A percentile compares a stretch with the other conserved stretches of the same genome.
These are phyloP conservation scores for Rhizopus microsporus DNA, from an alignment of 371 early-diverging fungal species.

Conservation along the genomic window DNA sequence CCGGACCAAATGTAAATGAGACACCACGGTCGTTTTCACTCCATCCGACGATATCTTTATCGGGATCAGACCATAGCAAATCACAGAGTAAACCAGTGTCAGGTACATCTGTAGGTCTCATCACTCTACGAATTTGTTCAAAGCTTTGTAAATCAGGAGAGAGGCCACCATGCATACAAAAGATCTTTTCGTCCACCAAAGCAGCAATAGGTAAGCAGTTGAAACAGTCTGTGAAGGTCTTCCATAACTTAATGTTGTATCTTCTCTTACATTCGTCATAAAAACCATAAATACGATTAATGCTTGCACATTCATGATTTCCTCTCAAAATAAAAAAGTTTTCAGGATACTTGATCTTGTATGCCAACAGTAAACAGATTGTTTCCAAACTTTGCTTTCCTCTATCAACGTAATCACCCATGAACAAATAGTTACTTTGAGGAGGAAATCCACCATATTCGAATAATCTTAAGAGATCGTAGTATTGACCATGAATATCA, in stretches of 20 bases:
- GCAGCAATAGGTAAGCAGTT: conserved; percentile 98
- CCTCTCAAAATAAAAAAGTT: conserved; percentile 96
- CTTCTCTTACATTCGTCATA: conserved; percentile 98
- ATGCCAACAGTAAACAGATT: conserved; percentile 74
- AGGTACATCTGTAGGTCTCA: conserved; percentile 96
- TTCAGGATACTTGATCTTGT: conserved; percentile 94
- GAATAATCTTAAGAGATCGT: conserved; percentile 90
- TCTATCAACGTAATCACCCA: conserved; percentile 96
- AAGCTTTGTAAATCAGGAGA: conserved; percentile 89
- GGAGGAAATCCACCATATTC: conserved; percentile 93
- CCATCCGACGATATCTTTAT: conserved; percentile 81
- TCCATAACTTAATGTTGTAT: conserved; percentile 95
- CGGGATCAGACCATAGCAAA: conserved; percentile 91
- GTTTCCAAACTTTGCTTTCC: conserved; percentile 87
- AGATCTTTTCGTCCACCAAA: conserved; percentile 93
- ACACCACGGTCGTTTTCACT: conserved; percentile 98
- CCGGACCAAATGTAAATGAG: conserved; percentile 90
- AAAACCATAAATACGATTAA: conserved; percentile 98
- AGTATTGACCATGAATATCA: conserved; percentile 87
- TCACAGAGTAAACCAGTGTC: conserved; percentile 79
- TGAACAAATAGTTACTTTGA: conserved; percentile 87
- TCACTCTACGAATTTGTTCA: conserved; percentile 91
- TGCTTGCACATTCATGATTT: conserved; percentile 92
- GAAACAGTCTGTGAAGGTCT: conserved; percentile 96
- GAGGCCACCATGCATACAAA: conserved; percentile 98